Evolutionary conservation across 2,329 filamentous ascomycete genomes (phyloP).

Genomic region (Hypoxylon sp.): DNA sequence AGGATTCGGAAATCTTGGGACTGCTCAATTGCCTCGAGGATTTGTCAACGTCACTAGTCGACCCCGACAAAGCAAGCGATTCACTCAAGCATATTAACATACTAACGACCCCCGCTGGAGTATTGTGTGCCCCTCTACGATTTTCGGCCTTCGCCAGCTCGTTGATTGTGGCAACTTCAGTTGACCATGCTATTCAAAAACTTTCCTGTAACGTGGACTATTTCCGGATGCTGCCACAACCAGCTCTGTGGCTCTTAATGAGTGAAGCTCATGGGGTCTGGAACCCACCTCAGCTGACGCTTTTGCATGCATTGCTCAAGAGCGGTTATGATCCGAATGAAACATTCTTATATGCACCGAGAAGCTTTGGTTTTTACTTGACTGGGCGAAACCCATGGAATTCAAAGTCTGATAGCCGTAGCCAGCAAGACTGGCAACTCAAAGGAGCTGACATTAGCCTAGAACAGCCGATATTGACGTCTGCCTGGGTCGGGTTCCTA

Average conservation of each 20-base stretch:
- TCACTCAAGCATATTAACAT: background rate
- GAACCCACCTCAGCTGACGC: background rate
- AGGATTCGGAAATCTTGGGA: slow-evolving; percentile 1
- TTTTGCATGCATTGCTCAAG: slow-evolving; percentile 1
- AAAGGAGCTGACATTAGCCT: background rate
- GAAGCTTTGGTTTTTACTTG: too few relatives aligned
- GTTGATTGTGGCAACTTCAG: background rate
- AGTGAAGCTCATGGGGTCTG: background rate
- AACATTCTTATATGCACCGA: too few relatives aligned
- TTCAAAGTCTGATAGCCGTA: background rate
- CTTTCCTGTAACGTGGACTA: slow-evolving; percentile 6
- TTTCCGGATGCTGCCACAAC: background rate
- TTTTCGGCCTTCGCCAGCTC: background rate
- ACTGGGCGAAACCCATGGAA: background rate
- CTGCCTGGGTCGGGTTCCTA: background rate
- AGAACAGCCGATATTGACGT: background rate
- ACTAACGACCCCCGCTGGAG: slow-evolving; percentile 2
- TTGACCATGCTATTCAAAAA: slow-evolving; percentile 1
- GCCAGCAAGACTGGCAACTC: background rate
- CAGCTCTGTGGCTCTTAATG: slow-evolving; percentile 3
- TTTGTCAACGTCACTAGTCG: background rate
- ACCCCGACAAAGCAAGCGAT: background rate
- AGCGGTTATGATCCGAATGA: slow-evolving; percentile 14
- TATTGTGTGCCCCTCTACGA: background rate
- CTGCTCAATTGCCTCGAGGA: slow-evolving; percentile 6